Base-by-base conservation (phyloP, 1,284 basidiomycete genomes). In the Leccinum subrobustum region DNA sequence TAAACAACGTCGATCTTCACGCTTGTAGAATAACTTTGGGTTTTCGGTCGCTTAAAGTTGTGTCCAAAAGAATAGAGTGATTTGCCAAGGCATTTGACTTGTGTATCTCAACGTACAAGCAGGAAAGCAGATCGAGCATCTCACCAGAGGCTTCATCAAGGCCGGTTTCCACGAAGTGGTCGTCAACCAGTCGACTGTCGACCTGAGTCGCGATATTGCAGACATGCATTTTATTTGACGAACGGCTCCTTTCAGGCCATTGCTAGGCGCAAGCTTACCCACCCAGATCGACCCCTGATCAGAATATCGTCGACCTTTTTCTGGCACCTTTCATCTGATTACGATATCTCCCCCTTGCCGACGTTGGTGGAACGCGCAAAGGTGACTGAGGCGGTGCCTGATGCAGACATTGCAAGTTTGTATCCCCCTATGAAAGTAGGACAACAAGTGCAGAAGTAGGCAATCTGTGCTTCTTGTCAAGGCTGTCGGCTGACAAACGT, bases 261-360 rank as follows among this genome's bases (percentile, higher is more conserved):
- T 54, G 82, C 86, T 61, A 77, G 79, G 56, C 82, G 88, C 47
- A 87, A 83, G 67, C 63, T 68, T 3, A 76, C 82, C 57, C 78
- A 81, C 65, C 87, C 92, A 0, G 81, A 85, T 57, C 85, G 94
- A n/a, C 94, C 94, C 12, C 79, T 90, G 42, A 93, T 95, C 66
- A 87, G 95, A 20, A 94, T 97, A 64, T 96, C 93, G 4, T 95
- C 92, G 1, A 96, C 94, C 0, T 95, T 96, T 79, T 96, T 96
- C 79, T 95, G 90, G 89, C 93, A 95, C 70, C 81, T 96, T 35
- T 93, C 89, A 0, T 93, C 92, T 3, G 94, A 96, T 73, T 89
- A 84, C 64, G 83, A 89, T 58, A 81, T 95, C 18, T 77, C 73
- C 1, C 85, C 92, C 3, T 83, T 93, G 14, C 80, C 84, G 2